Percentiles rank a stretch among this genome's conserved stretches.
phyloP scores from a whole-genome alignment of 2,329 filamentous ascomycete species.

The Aurifilum marmelostoma region DNA sequence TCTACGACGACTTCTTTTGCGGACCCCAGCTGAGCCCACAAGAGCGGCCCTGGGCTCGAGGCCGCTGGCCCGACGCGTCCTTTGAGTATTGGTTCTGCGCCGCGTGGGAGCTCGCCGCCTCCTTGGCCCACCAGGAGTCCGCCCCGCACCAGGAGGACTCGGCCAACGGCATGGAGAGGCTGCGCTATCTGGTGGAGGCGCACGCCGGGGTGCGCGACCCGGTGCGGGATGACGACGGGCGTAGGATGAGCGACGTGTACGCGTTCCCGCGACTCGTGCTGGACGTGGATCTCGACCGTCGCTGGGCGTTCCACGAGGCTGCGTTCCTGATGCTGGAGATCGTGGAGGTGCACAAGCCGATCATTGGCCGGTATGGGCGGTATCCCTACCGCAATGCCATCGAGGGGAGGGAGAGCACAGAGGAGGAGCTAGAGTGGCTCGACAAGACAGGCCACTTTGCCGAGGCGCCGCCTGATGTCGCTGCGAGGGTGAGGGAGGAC shows the following conservation, averaged over 20 bases:
- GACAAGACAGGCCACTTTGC: conserved; percentile 30
- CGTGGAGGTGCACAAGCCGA: conserved; percentile 36
- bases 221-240: conserved; percentile 26
- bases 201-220: conserved; percentile 31
- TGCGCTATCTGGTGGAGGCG: conserved; percentile 33
- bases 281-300: conserved; percentile 8
- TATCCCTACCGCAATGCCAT: conserved; percentile 37
- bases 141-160: conserved; percentile 28
- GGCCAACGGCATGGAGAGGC: conserved; percentile 31
- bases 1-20: conserved; percentile 26
- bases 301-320: conserved; percentile 27
- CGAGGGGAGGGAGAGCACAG: conserved; percentile 32
- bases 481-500: conserved; percentile 29
- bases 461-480: conserved; percentile 28
- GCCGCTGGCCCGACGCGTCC: conserved; percentile 29
- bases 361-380: conserved; percentile 35
- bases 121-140: conserved; percentile 36
- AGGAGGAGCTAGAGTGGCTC: conserved; percentile 35
- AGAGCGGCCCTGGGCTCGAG: conserved; percentile 31
- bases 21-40: neutral
- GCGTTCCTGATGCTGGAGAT: conserved; percentile 35
- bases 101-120: conserved; percentile 34
- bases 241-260: conserved; percentile 33
- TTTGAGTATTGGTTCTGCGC: conserved; percentile 36
- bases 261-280: conserved; percentile 27